Conservation (phyloP, 2,329 filamentous ascomycete genomes). For the Huntiella decipiens region DNA sequence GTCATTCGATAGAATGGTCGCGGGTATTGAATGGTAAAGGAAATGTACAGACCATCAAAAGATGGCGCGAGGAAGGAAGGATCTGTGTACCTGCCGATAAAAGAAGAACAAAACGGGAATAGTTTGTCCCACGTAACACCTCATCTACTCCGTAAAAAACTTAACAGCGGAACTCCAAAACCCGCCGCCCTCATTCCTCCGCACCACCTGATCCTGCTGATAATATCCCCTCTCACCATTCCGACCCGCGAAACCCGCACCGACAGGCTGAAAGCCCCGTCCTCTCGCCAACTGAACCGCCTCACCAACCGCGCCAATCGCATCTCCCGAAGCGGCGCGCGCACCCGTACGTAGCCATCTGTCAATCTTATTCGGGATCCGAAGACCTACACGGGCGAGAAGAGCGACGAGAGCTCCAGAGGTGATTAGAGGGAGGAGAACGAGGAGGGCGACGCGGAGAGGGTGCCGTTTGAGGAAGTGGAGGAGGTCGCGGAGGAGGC, state of each 20-base stretch:
- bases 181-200: not conserved
- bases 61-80: no score
- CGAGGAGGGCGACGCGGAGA: slow-evolving; percentile 68
- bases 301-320: slow-evolving; percentile 32
- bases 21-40: no score
- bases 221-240: not conserved
- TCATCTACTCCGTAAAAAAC: slow-evolving; percentile 7
- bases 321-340: slow-evolving; percentile 28
- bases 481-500: slow-evolving; percentile 61
- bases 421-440: slow-evolving; percentile 72
- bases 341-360: slow-evolving; percentile 36
- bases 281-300: slow-evolving; percentile 32
- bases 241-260: slow-evolving; percentile 3
- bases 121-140: not conserved
- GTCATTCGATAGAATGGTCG: no score
- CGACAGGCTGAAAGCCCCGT: slow-evolving; percentile 15
- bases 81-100: no score
- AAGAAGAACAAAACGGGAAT: no score
- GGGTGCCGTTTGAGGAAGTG: slow-evolving; percentile 71
- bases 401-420: slow-evolving; percentile 66
- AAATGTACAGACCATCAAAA: no score
- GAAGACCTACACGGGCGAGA: slow-evolving; percentile 59
- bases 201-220: slow-evolving; percentile 2
- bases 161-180: slow-evolving; percentile 7
- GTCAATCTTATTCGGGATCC: slow-evolving; percentile 47